A percentile compares a stretch with the other conserved stretches of the same genome.
phyloP scores from a whole-genome alignment of 177 flowering plant species.

The Tripterygium wilfordii region DNA sequence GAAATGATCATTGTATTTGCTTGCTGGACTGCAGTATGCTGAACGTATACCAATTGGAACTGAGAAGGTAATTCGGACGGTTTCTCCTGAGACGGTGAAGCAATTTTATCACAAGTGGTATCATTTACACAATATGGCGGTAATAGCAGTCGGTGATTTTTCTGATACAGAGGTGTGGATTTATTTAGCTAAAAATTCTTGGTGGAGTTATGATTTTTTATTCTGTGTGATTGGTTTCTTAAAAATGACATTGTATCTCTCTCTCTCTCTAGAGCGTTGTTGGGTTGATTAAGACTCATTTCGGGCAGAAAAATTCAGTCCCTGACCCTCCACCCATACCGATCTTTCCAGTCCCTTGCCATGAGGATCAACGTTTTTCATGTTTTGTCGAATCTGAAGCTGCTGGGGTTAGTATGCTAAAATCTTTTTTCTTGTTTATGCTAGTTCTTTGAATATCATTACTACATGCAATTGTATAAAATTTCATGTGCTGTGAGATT shows the following conservation, averaged over 20 bases:
- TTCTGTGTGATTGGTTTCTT: not conserved
- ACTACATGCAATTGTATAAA: too few species aligned
- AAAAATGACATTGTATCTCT: not conserved
- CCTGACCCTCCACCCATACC: slow-evolving; percentile 47
- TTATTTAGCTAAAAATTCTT: slow-evolving; percentile 3
- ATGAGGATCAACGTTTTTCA: slow-evolving; percentile 78
- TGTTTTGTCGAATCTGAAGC: slow-evolving; percentile 94
- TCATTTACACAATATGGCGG: slow-evolving; percentile 83
- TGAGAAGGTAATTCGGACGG: slow-evolving; percentile 82
- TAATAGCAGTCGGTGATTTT: slow-evolving; percentile 92
- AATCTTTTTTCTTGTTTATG: not conserved
- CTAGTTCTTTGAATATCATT: too few species aligned
- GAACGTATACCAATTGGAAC: slow-evolving; percentile 89
- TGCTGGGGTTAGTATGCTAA: slow-evolving; percentile 65
- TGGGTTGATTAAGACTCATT: slow-evolving; percentile 74
- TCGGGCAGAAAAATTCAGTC: slow-evolving; percentile 53
- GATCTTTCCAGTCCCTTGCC: slow-evolving; percentile 65
- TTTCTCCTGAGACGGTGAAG: slow-evolving; percentile 72
- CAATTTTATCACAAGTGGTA: slow-evolving; percentile 85
- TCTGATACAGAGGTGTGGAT: slow-evolving; percentile 72
- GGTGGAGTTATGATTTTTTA: slow-evolving; percentile 1
- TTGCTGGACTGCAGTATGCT: slow-evolving; percentile 91
- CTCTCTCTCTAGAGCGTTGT: slow-evolving; percentile 58
- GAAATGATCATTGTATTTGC: too few species aligned
- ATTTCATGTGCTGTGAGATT: not conserved